These are phyloP conservation scores for Graphilbum sp. DNA, from an alignment of 2,329 filamentous ascomycete genomes.

Conservation along the genomic window DNA sequence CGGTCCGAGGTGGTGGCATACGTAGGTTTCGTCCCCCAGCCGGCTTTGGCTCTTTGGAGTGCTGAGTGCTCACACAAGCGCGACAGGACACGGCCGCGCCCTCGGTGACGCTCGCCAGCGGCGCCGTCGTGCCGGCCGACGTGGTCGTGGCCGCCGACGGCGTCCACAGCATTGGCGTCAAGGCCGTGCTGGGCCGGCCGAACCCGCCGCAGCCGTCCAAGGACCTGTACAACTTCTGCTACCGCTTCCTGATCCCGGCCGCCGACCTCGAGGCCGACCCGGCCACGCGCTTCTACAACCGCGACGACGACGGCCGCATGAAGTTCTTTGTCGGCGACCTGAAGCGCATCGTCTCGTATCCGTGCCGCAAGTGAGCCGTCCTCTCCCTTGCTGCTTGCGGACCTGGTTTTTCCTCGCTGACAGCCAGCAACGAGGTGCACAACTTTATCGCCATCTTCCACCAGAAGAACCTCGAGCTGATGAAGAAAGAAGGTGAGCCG, in stretches of 20 bases:
- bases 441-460: constrained; percentile 19
- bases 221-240: constrained; percentile 17
- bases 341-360: constrained; percentile 17
- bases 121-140: constrained; percentile 16
- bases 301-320: constrained; percentile 12
- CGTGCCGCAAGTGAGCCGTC: constrained; percentile 15
- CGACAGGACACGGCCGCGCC: constrained; percentile 13
- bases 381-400: no score
- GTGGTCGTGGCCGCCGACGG: constrained; percentile 29
- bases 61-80: no score
- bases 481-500: constrained; percentile 10
- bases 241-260: constrained; percentile 19
- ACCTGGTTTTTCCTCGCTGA: constrained; percentile 1
- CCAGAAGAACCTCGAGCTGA: constrained; percentile 10
- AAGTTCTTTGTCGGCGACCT: constrained; percentile 12
- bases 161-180: constrained; percentile 18
- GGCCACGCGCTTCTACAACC: constrained; percentile 15
- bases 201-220: constrained; percentile 13
- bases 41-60: not conserved
- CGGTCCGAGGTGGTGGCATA: constrained; percentile 12
- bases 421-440: constrained; percentile 11
- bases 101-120: constrained; percentile 15
- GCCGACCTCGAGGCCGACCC: constrained; percentile 15
- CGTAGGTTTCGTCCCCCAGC: constrained; percentile 10
- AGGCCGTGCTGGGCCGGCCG: constrained; percentile 13